These are phyloP conservation scores for Linderina pennispora DNA, from an alignment of 192 early-diverging fungal genomes.

Conservation along the genomic window DNA sequence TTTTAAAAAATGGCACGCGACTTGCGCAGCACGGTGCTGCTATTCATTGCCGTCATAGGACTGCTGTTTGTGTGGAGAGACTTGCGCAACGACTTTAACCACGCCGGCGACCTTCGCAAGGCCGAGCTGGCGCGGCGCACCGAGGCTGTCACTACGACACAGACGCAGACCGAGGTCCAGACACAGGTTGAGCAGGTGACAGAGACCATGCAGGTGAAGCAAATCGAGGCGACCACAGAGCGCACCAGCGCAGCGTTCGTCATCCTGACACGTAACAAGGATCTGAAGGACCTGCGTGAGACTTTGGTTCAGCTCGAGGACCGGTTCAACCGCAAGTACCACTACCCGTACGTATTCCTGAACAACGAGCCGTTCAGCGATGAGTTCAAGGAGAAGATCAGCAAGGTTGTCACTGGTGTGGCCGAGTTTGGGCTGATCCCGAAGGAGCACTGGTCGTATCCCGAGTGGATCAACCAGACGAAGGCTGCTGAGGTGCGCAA, in stretches of 20 bases:
- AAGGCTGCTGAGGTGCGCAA: not conserved
- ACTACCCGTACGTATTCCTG: slow-evolving; percentile 59
- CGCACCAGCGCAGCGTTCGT: not conserved
- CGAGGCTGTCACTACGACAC: slow-evolving; percentile 15
- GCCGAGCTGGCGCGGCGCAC: slow-evolving; percentile 24
- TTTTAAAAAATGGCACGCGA: slow-evolving; percentile 5
- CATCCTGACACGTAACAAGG: not conserved
- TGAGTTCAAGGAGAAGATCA: slow-evolving; percentile 41
- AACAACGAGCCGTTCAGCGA: slow-evolving; percentile 53
- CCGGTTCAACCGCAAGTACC: slow-evolving; percentile 49
- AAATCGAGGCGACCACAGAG: slow-evolving; percentile 6
- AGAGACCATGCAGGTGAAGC: not conserved
- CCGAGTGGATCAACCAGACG: slow-evolving; percentile 50
- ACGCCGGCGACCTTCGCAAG: slow-evolving; percentile 27
- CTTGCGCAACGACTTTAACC: slow-evolving; percentile 35
- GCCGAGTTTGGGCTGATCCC: slow-evolving; percentile 49
- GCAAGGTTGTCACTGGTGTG: not conserved
- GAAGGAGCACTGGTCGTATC: slow-evolving; percentile 61
- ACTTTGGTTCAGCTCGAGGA: slow-evolving; percentile 57
- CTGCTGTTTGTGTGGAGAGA: slow-evolving; percentile 25
- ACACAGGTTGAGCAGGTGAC: slow-evolving; percentile 1
- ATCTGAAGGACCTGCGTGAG: slow-evolving; percentile 20
- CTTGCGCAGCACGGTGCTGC: slow-evolving; percentile 19
- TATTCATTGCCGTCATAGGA: slow-evolving; percentile 23
- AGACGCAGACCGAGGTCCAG: slow-evolving; percentile 6